Conservation (phyloP, 2,329 filamentous ascomycete species). For the Fusarium concolor region DNA sequence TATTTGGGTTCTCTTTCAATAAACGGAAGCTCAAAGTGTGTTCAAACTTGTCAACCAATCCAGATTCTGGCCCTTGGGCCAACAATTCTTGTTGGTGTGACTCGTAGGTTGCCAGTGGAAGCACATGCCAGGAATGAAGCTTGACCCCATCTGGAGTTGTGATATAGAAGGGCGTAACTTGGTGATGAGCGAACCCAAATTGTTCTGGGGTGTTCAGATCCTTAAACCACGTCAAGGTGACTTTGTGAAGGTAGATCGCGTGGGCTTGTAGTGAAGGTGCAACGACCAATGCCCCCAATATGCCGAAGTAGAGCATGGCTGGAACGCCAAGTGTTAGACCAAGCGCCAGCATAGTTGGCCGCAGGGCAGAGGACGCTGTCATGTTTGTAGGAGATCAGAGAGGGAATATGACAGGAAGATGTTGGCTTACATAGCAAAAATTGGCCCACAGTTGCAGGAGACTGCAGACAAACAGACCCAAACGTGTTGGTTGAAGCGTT, state of each 20-base stretch:
- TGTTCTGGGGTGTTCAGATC: conserved; percentile 72
- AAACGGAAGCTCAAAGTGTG: conserved; percentile 55
- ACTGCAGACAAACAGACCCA: background rate
- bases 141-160: conserved; percentile 72
- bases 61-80: conserved; percentile 39
- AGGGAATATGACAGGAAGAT: background rate
- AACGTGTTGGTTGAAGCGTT: background rate
- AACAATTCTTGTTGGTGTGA: conserved; percentile 59
- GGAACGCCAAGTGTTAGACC: conserved; percentile 26
- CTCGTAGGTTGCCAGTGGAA: conserved; percentile 64
- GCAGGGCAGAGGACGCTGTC: conserved; percentile 7
- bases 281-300: conserved; percentile 24
- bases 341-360: conserved; percentile 30
- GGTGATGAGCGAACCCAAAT: conserved; percentile 76
- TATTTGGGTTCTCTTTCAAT: conserved; percentile 57
- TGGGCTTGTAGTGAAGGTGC: conserved; percentile 37
- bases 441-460: too few relatives aligned
- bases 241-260: conserved; percentile 62
- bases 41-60: conserved; percentile 12
- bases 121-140: conserved; percentile 78
- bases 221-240: conserved; percentile 61
- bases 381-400: background rate
- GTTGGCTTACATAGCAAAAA: background rate
- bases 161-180: conserved; percentile 77
- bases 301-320: conserved; percentile 32